These are phyloP conservation scores for Phallus indusiatus DNA, from an alignment of 768 basidiomycete species.

Conservation along the genomic window DNA sequence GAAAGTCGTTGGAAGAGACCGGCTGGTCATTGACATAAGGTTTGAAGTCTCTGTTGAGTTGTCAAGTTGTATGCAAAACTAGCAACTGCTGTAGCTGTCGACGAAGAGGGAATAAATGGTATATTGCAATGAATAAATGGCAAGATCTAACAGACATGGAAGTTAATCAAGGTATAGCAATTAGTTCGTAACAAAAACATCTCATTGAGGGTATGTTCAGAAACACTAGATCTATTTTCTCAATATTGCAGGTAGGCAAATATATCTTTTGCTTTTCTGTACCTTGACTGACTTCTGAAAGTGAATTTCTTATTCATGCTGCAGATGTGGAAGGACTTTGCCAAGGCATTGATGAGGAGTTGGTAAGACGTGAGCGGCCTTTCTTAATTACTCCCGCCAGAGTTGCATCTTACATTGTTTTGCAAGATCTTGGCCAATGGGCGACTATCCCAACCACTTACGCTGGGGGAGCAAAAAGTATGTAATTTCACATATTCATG, in stretches of 20 bases:
- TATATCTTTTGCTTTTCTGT: neutral
- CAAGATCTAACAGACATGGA: slow-evolving; percentile 93
- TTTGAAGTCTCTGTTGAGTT: slow-evolving; percentile 24
- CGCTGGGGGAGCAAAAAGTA: slow-evolving; percentile 91
- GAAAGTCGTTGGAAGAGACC: slow-evolving; percentile 65
- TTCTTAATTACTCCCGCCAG: neutral
- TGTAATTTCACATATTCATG: slow-evolving; percentile 2
- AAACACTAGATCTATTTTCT: slow-evolving; percentile 66
- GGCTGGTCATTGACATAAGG: slow-evolving; percentile 92
- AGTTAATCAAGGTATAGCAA: slow-evolving; percentile 58
- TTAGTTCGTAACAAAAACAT: neutral
- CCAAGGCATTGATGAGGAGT: slow-evolving; percentile 86
- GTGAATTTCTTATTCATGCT: slow-evolving; percentile 92
- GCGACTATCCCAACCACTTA: slow-evolving; percentile 88
- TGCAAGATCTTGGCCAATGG: slow-evolving; percentile 82
- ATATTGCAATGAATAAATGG: slow-evolving; percentile 99
- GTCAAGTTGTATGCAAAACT: neutral
- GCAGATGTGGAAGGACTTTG: slow-evolving; percentile 99
- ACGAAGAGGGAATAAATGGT: slow-evolving; percentile 64
- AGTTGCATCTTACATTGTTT: slow-evolving; percentile 9
- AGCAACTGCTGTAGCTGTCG: slow-evolving; percentile 60
- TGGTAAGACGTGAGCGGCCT: slow-evolving; percentile 59
- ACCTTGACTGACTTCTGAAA: slow-evolving; percentile 21
- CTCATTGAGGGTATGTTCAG: slow-evolving; percentile 29
- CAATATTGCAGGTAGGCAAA: slow-evolving; percentile 64